A percentile compares a stretch with the other conserved stretches of the same genome.
Evolutionary conservation across 257 asterid species (phyloP).

Genomic region (Petunia axillaris): DNA sequence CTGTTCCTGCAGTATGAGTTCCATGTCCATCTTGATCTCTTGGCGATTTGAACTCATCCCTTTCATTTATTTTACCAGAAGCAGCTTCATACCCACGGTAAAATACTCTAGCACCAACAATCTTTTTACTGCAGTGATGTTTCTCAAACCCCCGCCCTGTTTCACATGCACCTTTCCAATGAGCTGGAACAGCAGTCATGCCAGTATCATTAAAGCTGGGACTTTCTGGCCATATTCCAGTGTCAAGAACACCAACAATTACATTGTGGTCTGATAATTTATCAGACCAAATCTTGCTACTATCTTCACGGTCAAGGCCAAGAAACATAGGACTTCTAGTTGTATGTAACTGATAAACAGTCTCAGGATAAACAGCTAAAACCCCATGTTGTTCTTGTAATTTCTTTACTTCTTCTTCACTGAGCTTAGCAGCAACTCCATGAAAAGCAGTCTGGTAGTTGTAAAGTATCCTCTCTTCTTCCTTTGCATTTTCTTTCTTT

Average conservation of each 20-base stretch:
- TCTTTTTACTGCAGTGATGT: slow-evolving; percentile 68
- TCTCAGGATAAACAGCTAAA: slow-evolving; percentile 63
- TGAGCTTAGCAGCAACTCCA: slow-evolving; percentile 80
- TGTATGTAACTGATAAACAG: slow-evolving; percentile 72
- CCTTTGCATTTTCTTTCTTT: slow-evolving; percentile 8
- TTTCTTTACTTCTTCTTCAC: slow-evolving; percentile 49
- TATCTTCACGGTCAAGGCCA: slow-evolving; percentile 54
- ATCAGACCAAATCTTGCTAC: slow-evolving; percentile 40
- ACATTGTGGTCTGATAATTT: slow-evolving; percentile 49
- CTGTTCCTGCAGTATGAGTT: slow-evolving; percentile 90
- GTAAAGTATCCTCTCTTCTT: slow-evolving; percentile 62
- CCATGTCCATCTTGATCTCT: slow-evolving; percentile 98
- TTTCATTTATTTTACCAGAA: slow-evolving; percentile 73
- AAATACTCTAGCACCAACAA: slow-evolving; percentile 82
- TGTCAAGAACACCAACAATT: slow-evolving; percentile 79
- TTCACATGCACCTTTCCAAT: slow-evolving; percentile 78
- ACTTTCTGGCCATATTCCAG: slow-evolving; percentile 96
- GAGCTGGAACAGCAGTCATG: slow-evolving; percentile 52
- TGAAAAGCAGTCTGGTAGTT: slow-evolving; percentile 75
- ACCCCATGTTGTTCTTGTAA: slow-evolving; percentile 52
- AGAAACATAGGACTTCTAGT: slow-evolving; percentile 87
- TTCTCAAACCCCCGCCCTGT: slow-evolving; percentile 66
- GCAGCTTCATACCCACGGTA: slow-evolving; percentile 80
- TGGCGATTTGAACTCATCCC: slow-evolving; percentile 69
- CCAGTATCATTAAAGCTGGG: slow-evolving; percentile 88